A percentile compares a stretch with the other conserved stretches of the same genome.
phyloP scores from a whole-genome alignment of 2,329 filamentous ascomycete species.

The Penicillium sp. region DNA sequence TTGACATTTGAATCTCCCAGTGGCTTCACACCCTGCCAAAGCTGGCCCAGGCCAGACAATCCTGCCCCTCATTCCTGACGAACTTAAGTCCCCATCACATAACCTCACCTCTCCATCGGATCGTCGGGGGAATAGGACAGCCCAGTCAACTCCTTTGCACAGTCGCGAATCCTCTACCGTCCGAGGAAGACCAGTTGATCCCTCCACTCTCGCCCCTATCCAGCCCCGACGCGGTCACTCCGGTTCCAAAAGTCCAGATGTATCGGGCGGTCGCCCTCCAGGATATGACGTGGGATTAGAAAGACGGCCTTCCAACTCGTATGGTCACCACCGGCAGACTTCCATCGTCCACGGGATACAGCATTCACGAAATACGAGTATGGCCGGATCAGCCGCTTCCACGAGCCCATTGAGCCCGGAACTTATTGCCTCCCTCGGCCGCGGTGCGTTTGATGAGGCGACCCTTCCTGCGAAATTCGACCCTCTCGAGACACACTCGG shows the following conservation, averaged over 20 bases:
- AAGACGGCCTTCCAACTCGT: slow-evolving; percentile 49
- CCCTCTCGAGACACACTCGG: slow-evolving; percentile 31
- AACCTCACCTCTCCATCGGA: slow-evolving; percentile 39
- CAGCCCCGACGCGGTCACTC: slow-evolving; percentile 41
- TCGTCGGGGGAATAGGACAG: slow-evolving; percentile 37
- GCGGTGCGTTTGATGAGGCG: slow-evolving; percentile 51
- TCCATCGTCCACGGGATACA: slow-evolving; percentile 95
- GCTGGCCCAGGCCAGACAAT: slow-evolving; percentile 38
- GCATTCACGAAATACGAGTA: slow-evolving; percentile 85
- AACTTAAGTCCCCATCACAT: slow-evolving; percentile 38
- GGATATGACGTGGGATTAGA: slow-evolving; percentile 41
- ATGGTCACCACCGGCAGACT: slow-evolving; percentile 92
- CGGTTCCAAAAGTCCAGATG: slow-evolving; percentile 44
- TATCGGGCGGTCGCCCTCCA: slow-evolving; percentile 33
- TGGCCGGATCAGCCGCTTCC: slow-evolving; percentile 61
- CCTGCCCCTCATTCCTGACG: slow-evolving; percentile 44
- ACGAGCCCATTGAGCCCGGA: slow-evolving; percentile 84
- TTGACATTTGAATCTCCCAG: slow-evolving; percentile 18
- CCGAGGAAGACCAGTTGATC: slow-evolving; percentile 42
- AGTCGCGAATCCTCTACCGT: slow-evolving; percentile 45
- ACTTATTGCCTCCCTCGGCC: slow-evolving; percentile 69
- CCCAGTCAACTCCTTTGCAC: slow-evolving; percentile 40
- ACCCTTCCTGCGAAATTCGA: slow-evolving; percentile 31
- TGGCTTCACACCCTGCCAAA: slow-evolving; percentile 40
- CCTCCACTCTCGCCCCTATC: slow-evolving; percentile 35